Evolutionary conservation across 176 grass and related monocot species (phyloP), one percentile per base, ranked within the genome.

Genomic region (Bothriochloa decipiens): DNA sequence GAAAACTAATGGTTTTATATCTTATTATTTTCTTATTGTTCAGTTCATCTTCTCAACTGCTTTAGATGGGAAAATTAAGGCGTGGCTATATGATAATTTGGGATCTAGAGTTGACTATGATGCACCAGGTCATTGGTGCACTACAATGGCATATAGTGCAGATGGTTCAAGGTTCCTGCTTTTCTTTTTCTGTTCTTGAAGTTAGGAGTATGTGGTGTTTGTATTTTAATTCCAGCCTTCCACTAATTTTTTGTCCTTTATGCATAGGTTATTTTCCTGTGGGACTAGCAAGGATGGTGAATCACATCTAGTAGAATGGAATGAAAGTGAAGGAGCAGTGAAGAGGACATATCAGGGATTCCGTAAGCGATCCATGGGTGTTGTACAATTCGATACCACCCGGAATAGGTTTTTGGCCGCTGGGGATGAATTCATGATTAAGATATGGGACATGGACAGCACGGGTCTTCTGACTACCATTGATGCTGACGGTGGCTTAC

Each of bases 261-360:
- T 75, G 29, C 66, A 46, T 85, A 99, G 96, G 87, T 73, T 99
- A n/a, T 99, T 99, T 86, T 99, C 97, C 64, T 99, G 97, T 74
- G 97, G 97, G 26, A 99, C 97, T 49, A 99, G 97, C 91, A 99
- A 99, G 84, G 97, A 99, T 23, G 96, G 96, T n/a, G 96, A 99
- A 87, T 94, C 96, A 76, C 91, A 85, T 77, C 86, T 99, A 80
- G 96, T 99, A 72, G 96, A 99, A 82, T 99, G 96, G 96, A 99
- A 99, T 91, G 96, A 99, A 80, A 99, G 91, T 29, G 96, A 99
- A 86, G 96, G 96, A 82, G 91, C 93, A 11, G 93, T 99, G 43
- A 99, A 99, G 81, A 93, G 96, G 86, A 99, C 96, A 75, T 99
- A 99, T 58, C 93, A 92, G 70, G 96, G 96, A 70, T 99, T 99